Base-by-base conservation (phyloP, 129 eudicot genomes). In the Tagetes erecta region DNA sequence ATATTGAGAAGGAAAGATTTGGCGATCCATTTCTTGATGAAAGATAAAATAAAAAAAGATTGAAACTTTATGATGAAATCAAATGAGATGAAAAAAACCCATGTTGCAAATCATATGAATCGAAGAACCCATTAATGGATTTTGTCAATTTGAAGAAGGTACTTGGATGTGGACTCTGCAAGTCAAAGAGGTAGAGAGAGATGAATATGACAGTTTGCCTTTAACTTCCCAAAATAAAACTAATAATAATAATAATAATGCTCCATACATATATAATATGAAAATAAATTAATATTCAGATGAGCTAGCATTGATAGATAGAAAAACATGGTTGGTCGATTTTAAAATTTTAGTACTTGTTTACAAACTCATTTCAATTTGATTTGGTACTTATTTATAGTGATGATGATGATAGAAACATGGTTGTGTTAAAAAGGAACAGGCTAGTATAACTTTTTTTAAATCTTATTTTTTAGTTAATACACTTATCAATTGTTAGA, bases 141-240 rank as follows among this genome's bases (percentile, higher is more conserved):
- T 70, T 37, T 60, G 67, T 60, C 42, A 35, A 4, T 35, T 70
- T 55, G 62, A 63, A 70, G 74, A 37, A 47, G 52, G 42, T 71
- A 78, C 60, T 67, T 59, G 57, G 60, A 74, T 74, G 60, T 72
- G 65, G 64, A 84, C 74, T 73, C 80, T 81, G 86, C 74, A 82
- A 73, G 86, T 82, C 85, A 83, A 84, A 88, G 79, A 6, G 72
- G 11, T 57, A 72, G 79, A 80, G 79, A 73, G 77, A 52, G 74
- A 59, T 80, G 80, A 80, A 59, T 67, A 6, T 55, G 83, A 79
- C 83, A 79, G 83, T 79, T 63, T 78, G 83, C 50, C 47, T 72
- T 42, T 68, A 46, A 58, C 57, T 36, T 71, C 41, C 69, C 70
- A 58, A 8, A 57, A 58, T 56, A 58, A 58, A 2, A 57, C 30